These are phyloP conservation scores for Nemania diffusa DNA, from an alignment of 2,329 filamentous ascomycete species.

Conservation along the genomic window DNA sequence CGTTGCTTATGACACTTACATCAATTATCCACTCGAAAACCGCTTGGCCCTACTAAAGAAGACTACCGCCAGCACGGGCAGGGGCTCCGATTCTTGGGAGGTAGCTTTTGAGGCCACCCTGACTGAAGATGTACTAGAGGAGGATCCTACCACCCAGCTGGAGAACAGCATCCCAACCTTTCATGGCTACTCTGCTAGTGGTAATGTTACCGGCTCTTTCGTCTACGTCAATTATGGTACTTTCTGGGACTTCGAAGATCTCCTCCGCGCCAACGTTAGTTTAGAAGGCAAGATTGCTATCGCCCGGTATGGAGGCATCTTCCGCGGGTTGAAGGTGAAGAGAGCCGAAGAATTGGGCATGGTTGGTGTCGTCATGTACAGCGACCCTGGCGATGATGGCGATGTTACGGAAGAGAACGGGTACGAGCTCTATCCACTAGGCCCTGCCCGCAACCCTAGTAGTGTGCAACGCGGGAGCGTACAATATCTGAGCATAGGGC, in stretches of 20 bases:
- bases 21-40: slow-evolving; percentile 81
- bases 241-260: slow-evolving; percentile 84
- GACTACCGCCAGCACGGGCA: slow-evolving; percentile 49
- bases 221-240: slow-evolving; percentile 94
- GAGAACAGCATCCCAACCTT: slow-evolving; percentile 84
- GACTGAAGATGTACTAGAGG: slow-evolving; percentile 83
- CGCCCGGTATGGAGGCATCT: slow-evolving; percentile 85
- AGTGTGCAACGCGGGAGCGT: slow-evolving; percentile 90
- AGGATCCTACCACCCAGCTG: slow-evolving; percentile 82
- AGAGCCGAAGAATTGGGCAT: slow-evolving; percentile 90
- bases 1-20: slow-evolving; percentile 77
- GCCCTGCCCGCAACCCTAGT: slow-evolving; percentile 86
- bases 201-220: slow-evolving; percentile 88
- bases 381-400: slow-evolving; percentile 89
- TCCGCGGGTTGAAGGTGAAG: slow-evolving; percentile 92
- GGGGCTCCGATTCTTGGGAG: slow-evolving; percentile 58
- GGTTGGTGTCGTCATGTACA: slow-evolving; percentile 85
- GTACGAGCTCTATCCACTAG: slow-evolving; percentile 80
- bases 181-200: slow-evolving; percentile 92
- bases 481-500: slow-evolving; percentile 77
- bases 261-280: slow-evolving; percentile 77
- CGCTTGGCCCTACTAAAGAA: slow-evolving; percentile 73
- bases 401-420: slow-evolving; percentile 84
- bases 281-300: slow-evolving; percentile 88
- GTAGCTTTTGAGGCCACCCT: slow-evolving; percentile 82